Percentiles rank a stretch among this genome's conserved stretches.
These are phyloP conservation scores for Coniochaeta ligniaria DNA, from an alignment of 2,329 filamentous ascomycete species.

Conservation along the genomic window DNA sequence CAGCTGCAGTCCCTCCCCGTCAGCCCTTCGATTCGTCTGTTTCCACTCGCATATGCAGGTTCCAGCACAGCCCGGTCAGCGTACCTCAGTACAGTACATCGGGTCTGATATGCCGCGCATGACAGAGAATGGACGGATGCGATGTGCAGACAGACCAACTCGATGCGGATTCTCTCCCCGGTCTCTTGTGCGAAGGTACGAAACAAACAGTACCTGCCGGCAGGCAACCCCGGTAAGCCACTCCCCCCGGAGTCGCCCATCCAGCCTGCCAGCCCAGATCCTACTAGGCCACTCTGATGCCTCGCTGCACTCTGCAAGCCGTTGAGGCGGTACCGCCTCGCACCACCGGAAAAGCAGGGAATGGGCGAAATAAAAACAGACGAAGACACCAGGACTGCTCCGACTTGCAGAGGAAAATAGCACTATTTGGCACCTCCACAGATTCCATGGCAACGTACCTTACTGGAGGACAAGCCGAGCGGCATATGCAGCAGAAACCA, in stretches of 20 bases:
- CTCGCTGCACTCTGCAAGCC: background rate
- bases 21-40: slow-evolving; percentile 19
- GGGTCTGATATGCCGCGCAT: slow-evolving; percentile 10
- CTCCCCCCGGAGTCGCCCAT: background rate
- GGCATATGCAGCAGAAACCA: background rate
- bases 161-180: background rate
- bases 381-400: background rate
- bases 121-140: background rate
- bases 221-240: background rate
- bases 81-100: slow-evolving; percentile 9
- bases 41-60: slow-evolving; percentile 22
- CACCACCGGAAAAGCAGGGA: background rate
- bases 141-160: background rate
- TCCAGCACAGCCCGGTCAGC: slow-evolving; percentile 23
- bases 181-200: slow-evolving; percentile 2
- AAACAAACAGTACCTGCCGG: slow-evolving; percentile 1
- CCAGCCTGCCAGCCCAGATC: background rate
- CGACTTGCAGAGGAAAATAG: background rate
- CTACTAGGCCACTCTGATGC: background rate
- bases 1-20: slow-evolving; percentile 22
- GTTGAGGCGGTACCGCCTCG: background rate
- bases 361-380: slow-evolving; percentile 1
- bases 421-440: background rate
- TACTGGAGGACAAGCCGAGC: background rate
- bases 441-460: background rate